Percentiles rank a stretch among this genome's conserved stretches.
Conservation (phyloP, 257 asterid species). For the Linaria vulgaris region DNA sequence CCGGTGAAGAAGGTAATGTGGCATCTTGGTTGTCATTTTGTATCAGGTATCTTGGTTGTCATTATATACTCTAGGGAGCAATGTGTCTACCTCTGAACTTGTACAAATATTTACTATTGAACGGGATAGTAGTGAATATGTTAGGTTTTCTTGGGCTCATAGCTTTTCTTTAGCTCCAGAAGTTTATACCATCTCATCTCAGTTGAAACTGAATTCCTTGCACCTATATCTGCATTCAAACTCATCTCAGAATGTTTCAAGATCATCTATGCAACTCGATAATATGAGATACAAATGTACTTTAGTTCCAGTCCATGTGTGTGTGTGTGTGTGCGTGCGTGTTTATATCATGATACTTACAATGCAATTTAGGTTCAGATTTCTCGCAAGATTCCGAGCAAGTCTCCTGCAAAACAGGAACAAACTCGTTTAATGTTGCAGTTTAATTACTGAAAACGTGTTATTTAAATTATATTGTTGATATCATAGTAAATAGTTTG, state of each 20-base stretch:
- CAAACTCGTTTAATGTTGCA: background rate
- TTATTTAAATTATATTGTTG: background rate
- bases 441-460: background rate
- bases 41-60: no score
- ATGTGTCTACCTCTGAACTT: no score
- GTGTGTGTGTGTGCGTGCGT: background rate
- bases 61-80: no score
- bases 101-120: no score
- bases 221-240: conserved; percentile 57
- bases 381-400: conserved; percentile 81
- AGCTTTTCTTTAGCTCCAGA: conserved; percentile 57
- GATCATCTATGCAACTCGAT: background rate
- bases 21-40: no score
- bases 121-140: no score
- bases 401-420: conserved; percentile 59
- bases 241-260: background rate
- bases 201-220: conserved; percentile 57
- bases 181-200: conserved; percentile 78
- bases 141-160: no score
- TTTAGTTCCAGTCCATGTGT: background rate
- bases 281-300: background rate
- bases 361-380: conserved; percentile 61
- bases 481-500: background rate
- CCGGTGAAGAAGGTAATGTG: no score
- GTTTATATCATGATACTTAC: conserved; percentile 37